Evolutionary conservation across 441 rosid genomes (phyloP).

Genomic region (Populus trichocarpa): DNA sequence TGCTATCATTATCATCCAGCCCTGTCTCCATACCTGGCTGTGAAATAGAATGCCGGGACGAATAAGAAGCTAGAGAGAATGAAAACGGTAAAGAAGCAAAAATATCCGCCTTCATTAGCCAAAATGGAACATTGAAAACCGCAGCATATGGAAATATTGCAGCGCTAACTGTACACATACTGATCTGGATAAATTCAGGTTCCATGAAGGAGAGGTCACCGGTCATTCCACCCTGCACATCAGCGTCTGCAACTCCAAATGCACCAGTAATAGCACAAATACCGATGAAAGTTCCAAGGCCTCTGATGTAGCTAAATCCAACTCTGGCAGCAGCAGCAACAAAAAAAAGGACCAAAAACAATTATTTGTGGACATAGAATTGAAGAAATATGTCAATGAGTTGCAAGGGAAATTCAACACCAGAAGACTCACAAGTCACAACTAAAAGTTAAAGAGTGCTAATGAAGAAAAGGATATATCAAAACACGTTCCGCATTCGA

Average conservation of each 20-base stretch:
- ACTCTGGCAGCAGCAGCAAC: conserved; percentile 21
- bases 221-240: conserved; percentile 72
- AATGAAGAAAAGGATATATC: conserved; percentile 50
- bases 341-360: neutral
- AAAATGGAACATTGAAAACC: conserved; percentile 23
- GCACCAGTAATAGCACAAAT: conserved; percentile 47
- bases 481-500: conserved; percentile 44
- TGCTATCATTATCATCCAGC: conserved; percentile 72
- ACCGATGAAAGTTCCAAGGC: conserved; percentile 51
- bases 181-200: conserved; percentile 56
- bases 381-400: neutral
- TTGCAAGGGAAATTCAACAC: neutral
- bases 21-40: conserved; percentile 64
- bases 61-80: conserved; percentile 43
- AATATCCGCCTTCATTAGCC: conserved; percentile 9
- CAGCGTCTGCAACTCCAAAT: conserved; percentile 72
- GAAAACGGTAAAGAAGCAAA: neutral
- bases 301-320: conserved; percentile 64
- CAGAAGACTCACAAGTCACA: conserved; percentile 48
- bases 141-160: conserved; percentile 21
- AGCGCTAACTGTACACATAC: neutral
- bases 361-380: neutral
- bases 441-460: conserved; percentile 48
- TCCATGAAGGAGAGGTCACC: conserved; percentile 69
- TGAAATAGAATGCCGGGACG: conserved; percentile 66